Evolutionary conservation across 305 asterid species (phyloP), one percentile per base, ranked within the genome.

Genomic region (Fraxinus angustifolia): DNA sequence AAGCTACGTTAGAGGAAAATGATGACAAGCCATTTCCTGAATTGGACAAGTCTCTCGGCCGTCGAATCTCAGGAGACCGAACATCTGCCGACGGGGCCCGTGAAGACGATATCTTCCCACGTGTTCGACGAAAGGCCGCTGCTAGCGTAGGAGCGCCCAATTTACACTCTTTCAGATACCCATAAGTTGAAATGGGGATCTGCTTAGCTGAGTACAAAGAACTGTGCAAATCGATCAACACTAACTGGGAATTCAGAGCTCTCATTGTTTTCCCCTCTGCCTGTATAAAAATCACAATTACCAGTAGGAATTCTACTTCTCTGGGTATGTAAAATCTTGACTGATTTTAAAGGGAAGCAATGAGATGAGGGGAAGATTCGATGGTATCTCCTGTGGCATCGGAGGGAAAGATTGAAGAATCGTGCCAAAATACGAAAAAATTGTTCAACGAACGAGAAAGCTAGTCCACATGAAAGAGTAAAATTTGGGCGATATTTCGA

Each of bases 111-210:
- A 90, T 84, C 88, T 40, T 88, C 80, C 90, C 88, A 0, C 90
- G 60, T 14, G 90, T 86, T 90, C 97, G 97, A 85, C 94, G 97
- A 83, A 96, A 84, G 34, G 94, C 94, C 82, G 89, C 87, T 0
- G 93, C 85, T 84, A 91, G 81, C 17, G 92, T 75, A 7, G 91
- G 83, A 23, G 86, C 48, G 8, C 50, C 71, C 0, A 81, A 78
- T 2, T 78, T 53, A 4, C 87, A 84, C 2, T 80, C 78, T 12
- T 82, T 85, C 3, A 91, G 85, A 79, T 88, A 95, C 8, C 85
- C 85, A 48, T 91, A 88, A 28, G 96, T 82, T 7, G 97, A 89
- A 77, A 53, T 86, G 34, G 93, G 96, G 80, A 92, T 85, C 84
- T 88, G 94, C 62, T 89, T 91, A 50, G 92, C 85, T 35, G 95